Conservation (phyloP, 164 flowering plant species). For the Magnolia changhungtana region DNA sequence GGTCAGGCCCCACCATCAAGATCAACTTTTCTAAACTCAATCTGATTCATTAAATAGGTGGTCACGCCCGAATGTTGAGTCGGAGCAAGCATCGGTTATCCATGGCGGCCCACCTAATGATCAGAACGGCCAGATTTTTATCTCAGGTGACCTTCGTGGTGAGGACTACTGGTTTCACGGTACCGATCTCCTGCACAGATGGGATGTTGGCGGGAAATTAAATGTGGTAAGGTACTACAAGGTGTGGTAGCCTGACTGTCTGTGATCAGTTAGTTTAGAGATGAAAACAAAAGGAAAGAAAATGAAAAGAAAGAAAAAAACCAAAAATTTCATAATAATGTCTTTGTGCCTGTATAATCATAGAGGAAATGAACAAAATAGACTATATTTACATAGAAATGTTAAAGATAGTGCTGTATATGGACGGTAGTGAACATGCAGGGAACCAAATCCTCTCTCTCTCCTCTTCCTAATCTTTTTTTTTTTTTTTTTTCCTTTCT, state of each 20-base stretch:
- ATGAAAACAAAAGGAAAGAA: neutral
- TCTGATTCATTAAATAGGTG: too few species aligned
- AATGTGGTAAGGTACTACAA: neutral
- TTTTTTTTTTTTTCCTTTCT: neutral
- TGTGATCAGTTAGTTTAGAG: neutral
- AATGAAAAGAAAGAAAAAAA: constrained; percentile 2
- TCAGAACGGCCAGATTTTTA: too few species aligned
- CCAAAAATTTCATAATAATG: constrained; percentile 18
- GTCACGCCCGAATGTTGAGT: neutral
- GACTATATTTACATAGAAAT: constrained; percentile 16
- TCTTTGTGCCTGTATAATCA: constrained; percentile 14
- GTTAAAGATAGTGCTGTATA: constrained; percentile 1
- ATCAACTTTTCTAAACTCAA: too few species aligned
- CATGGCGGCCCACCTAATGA: neutral
- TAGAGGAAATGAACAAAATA: neutral
- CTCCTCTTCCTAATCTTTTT: neutral
- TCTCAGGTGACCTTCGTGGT: neutral
- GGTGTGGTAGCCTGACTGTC: neutral
- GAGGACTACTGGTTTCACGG: neutral
- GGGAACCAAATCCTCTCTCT: neutral
- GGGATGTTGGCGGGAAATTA: neutral
- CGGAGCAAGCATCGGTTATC: neutral
- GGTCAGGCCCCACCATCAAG: neutral
- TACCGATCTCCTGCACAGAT: neutral
- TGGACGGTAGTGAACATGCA: neutral